Percentiles rank a stretch among this genome's conserved stretches.
Evolutionary conservation across 2,329 filamentous ascomycete genomes (phyloP).

Genomic region (Penicillium sp.): DNA sequence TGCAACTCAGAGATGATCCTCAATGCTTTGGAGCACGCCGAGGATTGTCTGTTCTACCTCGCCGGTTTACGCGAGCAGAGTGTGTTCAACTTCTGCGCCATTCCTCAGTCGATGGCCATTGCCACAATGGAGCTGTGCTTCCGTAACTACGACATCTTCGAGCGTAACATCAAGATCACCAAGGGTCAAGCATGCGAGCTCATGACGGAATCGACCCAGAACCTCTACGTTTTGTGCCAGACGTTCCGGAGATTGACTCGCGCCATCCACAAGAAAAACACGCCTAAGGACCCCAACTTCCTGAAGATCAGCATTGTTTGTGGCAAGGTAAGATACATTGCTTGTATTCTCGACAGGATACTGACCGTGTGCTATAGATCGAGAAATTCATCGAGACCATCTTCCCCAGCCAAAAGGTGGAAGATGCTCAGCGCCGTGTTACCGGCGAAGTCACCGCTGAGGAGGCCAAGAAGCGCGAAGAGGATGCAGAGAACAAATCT

Average conservation of each 20-base stretch:
- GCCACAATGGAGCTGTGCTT: constrained; percentile 89
- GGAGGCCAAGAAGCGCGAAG: constrained; percentile 47
- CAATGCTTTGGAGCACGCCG: constrained; percentile 76
- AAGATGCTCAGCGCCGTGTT: constrained; percentile 46
- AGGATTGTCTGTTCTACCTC: constrained; percentile 97
- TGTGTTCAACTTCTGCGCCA: constrained; percentile 98
- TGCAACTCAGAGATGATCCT: constrained; percentile 93
- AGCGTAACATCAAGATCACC: constrained; percentile 90
- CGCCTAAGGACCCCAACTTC: constrained; percentile 86
- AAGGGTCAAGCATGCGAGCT: constrained; percentile 88
- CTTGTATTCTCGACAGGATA: not conserved
- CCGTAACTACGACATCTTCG: constrained; percentile 79
- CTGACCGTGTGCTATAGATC: constrained; percentile 52
- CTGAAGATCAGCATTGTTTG: constrained; percentile 86
- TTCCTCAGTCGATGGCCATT: constrained; percentile 96
- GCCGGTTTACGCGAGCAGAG: constrained; percentile 91
- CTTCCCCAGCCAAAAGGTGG: constrained; percentile 77
- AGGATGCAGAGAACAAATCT: constrained; percentile 48
- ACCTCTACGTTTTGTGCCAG: constrained; percentile 72
- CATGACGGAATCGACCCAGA: constrained; percentile 91
- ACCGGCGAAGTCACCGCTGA: constrained; percentile 55
- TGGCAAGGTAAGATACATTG: constrained; percentile 60
- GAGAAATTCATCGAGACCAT: constrained; percentile 94
- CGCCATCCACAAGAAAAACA: constrained; percentile 88
- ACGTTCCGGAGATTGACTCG: constrained; percentile 73